Evolutionary conservation across 495 filamentous ascomycete genomes (phyloP).

Genomic region (Copromyces sp.): DNA sequence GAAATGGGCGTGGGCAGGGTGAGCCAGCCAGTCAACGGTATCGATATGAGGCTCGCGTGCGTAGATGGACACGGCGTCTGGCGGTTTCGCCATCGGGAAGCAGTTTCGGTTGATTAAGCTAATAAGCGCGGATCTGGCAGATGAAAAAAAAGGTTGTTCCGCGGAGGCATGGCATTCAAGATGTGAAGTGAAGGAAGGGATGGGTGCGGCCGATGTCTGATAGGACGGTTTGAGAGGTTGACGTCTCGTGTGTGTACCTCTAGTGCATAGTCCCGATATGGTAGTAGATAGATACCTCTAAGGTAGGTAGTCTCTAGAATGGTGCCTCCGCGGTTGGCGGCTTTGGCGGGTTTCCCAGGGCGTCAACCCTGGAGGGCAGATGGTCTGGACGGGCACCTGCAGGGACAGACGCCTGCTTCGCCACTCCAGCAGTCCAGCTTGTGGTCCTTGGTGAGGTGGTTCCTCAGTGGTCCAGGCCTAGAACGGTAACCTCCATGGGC

Average conservation of each 20-base stretch:
- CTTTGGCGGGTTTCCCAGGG: neutral
- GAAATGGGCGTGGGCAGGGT: neutral
- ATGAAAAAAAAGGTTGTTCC: neutral
- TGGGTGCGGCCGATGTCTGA: neutral
- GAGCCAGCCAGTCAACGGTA: neutral
- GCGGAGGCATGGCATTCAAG: neutral
- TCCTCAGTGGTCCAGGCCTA: neutral
- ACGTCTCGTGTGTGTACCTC: neutral
- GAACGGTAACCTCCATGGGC: neutral
- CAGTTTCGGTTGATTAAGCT: neutral
- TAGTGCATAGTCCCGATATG: too few relatives aligned
- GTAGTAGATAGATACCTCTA: neutral
- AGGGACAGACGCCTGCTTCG: neutral
- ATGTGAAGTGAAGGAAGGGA: neutral
- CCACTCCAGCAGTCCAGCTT: neutral
- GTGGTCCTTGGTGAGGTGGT: neutral
- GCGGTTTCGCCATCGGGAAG: neutral
- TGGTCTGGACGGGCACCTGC: neutral
- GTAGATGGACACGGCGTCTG: neutral
- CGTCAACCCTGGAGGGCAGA: neutral
- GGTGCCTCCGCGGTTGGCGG: neutral
- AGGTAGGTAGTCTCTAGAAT: neutral
- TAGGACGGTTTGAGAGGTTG: neutral
- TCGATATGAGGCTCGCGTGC: neutral
- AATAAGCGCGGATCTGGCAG: neutral